Evolutionary conservation across 345 rosid species (phyloP).

Genomic region (Camelina laxa): DNA sequence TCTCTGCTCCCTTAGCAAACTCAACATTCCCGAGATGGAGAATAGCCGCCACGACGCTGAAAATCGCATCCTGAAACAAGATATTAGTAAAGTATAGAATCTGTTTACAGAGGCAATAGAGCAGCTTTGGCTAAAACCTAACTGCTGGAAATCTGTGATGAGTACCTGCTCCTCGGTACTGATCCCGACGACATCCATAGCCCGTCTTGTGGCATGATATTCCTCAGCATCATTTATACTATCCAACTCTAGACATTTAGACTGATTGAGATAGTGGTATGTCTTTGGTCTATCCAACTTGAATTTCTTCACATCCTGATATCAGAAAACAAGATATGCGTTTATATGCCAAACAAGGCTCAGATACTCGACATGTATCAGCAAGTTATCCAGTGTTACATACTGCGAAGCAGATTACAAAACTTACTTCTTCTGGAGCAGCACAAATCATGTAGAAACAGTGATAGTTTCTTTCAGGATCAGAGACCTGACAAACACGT

Average conservation of each 20-base stretch:
- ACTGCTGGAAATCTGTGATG: constrained; percentile 15
- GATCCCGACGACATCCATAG: constrained; percentile 97
- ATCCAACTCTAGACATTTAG: constrained; percentile 84
- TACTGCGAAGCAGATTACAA: constrained; percentile 23
- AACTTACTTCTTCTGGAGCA: constrained; percentile 88
- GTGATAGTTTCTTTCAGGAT: constrained; percentile 99
- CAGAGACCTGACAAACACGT: constrained; percentile 99
- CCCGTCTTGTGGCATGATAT: constrained; percentile 79
- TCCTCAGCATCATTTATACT: constrained; percentile 90
- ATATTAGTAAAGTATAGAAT: constrained; percentile 22
- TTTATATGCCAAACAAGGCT: constrained; percentile 20
- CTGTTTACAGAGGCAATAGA: constrained; percentile 28
- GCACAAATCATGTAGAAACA: constrained; percentile 99
- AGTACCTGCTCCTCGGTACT: constrained; percentile 85
- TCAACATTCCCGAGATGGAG: constrained; percentile 98
- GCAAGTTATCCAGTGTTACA: constrained; percentile 12
- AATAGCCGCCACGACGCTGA: constrained; percentile 89
- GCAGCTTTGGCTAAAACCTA: constrained; percentile 19
- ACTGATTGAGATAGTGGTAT: constrained; percentile 93
- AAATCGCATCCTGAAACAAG: constrained; percentile 53
- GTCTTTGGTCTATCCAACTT: constrained; percentile 78
- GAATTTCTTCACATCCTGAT: constrained; percentile 73
- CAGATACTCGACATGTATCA: constrained; percentile 11
- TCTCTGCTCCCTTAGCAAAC: constrained; percentile 83
- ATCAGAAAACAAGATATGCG: constrained; percentile 8